Conservation (phyloP, 139 green algal species). For the Chlamydomonas sphaeroides region DNA sequence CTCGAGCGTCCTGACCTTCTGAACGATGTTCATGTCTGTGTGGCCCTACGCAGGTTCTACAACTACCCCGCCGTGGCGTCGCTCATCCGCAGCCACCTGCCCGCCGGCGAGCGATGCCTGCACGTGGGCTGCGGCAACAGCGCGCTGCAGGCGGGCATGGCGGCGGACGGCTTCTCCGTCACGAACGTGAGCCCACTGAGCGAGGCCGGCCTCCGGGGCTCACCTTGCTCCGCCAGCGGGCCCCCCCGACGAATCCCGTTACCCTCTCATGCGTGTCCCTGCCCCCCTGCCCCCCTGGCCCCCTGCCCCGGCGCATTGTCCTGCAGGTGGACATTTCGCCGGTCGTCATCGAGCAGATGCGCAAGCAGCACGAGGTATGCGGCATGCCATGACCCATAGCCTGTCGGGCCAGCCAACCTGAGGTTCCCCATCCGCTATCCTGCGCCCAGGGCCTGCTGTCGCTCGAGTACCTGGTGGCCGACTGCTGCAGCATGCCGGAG, state of each 20-base stretch:
- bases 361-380: too few relatives aligned
- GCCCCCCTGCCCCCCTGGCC: background rate
- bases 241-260: too few relatives aligned
- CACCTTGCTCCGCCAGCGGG: too few relatives aligned
- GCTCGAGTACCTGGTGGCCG: slow-evolving; percentile 4
- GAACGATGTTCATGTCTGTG: too few relatives aligned
- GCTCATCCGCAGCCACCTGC: background rate
- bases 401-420: background rate
- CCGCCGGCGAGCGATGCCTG: background rate
- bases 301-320: background rate
- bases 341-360: slow-evolving; percentile 48
- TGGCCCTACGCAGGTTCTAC: background rate
- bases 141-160: slow-evolving; percentile 44
- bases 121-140: slow-evolving; percentile 56
- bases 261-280: background rate
- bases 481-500: slow-evolving; percentile 55
- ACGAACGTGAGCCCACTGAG: background rate
- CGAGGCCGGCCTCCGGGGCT: too few relatives aligned
- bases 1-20: too few relatives aligned
- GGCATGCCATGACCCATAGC: too few relatives aligned
- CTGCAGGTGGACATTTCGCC: slow-evolving; percentile 48
- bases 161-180: slow-evolving; percentile 39
- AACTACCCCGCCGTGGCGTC: background rate
- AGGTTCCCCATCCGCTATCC: background rate
- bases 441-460: too few relatives aligned